Conservation (phyloP, 768 basidiomycete genomes). For the Lactarius trivialis region DNA sequence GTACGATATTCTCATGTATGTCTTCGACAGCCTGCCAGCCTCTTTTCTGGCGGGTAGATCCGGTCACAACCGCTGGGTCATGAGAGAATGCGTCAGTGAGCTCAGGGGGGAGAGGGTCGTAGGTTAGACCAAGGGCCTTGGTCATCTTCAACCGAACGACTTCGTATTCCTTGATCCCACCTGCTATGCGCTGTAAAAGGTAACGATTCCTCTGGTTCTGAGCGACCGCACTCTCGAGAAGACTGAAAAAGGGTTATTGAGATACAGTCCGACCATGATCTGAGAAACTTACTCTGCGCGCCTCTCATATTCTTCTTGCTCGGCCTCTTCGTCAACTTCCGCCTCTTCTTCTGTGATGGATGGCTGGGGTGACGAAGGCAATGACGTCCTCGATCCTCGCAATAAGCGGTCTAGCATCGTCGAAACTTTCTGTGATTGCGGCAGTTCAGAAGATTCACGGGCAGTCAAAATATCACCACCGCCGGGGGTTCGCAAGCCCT, state of each 20-base stretch:
- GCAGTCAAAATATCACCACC: neutral
- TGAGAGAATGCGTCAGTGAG: constrained; percentile 69
- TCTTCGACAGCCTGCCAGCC: constrained; percentile 76
- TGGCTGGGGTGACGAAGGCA: constrained; percentile 27
- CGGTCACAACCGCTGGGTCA: constrained; percentile 71
- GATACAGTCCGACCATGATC: neutral
- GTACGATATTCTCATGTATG: constrained; percentile 53
- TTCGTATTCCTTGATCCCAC: constrained; percentile 60
- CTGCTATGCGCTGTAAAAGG: constrained; percentile 58
- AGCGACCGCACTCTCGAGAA: constrained; percentile 49
- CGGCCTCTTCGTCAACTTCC: constrained; percentile 40
- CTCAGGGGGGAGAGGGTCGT: constrained; percentile 51
- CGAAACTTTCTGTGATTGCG: neutral
- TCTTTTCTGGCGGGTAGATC: constrained; percentile 50
- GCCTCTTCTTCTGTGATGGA: constrained; percentile 29
- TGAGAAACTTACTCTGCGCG: constrained; percentile 44
- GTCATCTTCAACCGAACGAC: constrained; percentile 47
- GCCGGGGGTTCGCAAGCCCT: neutral
- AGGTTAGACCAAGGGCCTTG: constrained; percentile 40
- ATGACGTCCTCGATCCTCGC: constrained; percentile 31
- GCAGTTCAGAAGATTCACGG: neutral
- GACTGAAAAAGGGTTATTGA: constrained; percentile 34
- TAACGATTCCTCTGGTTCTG: constrained; percentile 68
- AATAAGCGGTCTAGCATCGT: constrained; percentile 3
- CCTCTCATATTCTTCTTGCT: constrained; percentile 50